Evolutionary conservation across 2,329 filamentous ascomycete species (phyloP), one percentile per base, ranked within the genome.

Genomic region (Rhynchosporium graminicola): DNA sequence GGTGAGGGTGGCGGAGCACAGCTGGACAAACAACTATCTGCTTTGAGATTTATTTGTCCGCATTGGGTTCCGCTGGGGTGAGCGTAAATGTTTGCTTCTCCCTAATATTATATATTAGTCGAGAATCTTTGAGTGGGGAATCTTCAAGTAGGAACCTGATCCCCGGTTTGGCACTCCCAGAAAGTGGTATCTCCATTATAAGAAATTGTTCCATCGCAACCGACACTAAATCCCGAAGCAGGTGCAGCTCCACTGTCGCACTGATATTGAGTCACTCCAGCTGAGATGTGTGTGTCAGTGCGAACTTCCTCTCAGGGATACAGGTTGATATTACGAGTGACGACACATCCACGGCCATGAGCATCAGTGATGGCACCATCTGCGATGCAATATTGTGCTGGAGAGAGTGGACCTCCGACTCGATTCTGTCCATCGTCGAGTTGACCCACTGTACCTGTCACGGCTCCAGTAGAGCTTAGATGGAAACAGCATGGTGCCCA

Each of bases 341-440:
- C 76, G 74, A 87, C 86, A 70, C 87, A 89, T 29, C 86, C 85
- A 62, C 83, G 79, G 54, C 82, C 81, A 51, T 78, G 77, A 52
- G 75, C 72, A 70, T 88, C 86, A 9, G 77, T 81, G 64, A 89
- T 79, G 29, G 74, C 77, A 54, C 81, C 80, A 57, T 78, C 78
- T 63, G 80, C 77, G 68, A 88, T 79, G 62, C 80, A 86, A 71
- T 83, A 88, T 15, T 80, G 76, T 12, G 79, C 79, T 57, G 78
- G 71, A 12, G 75, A 66, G 12, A 83, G 74, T 42, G 76, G 76
- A 48, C 81, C 80, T 50, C 82, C 81, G 52, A 86, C 79, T 52
- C 84, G 80, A 70, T 80, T 81, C 75, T 89, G 86, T 15, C 87
- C 87, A 71, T 87, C 83, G 61, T 65, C 70, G 45, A 89, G 78